Conservation (phyloP, 1,284 basidiomycete genomes). For the Phylloporus sp. region DNA sequence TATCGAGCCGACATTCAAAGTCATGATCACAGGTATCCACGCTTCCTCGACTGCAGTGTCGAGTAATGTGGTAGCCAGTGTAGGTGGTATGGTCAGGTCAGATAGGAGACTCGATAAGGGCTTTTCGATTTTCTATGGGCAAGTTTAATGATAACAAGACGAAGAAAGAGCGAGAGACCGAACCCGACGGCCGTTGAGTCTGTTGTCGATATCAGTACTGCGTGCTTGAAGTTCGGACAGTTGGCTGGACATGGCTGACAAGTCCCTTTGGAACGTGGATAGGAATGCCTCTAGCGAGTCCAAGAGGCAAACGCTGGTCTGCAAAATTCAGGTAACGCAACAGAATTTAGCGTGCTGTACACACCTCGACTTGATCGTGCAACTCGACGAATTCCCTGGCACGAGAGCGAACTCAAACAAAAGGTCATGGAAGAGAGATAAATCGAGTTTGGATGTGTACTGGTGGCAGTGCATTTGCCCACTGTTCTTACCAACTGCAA, state of each 20-base stretch:
- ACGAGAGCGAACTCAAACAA: constrained; percentile 49
- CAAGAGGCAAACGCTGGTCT: constrained; percentile 82
- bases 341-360: constrained; percentile 14
- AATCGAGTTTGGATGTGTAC: too few relatives aligned
- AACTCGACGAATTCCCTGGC: constrained; percentile 83
- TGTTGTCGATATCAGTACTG: constrained; percentile 88
- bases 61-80: constrained; percentile 80
- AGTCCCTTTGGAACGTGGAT: constrained; percentile 93
- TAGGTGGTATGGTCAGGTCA: constrained; percentile 85
- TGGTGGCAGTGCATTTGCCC: constrained; percentile 30
- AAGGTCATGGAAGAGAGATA: constrained; percentile 1
- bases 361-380: constrained; percentile 80
- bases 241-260: constrained; percentile 93
- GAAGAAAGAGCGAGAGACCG: constrained; percentile 33
- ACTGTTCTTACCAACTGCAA: constrained; percentile 23
- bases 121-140: constrained; percentile 81
- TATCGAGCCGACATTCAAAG: constrained; percentile 79
- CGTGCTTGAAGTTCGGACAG: constrained; percentile 92
- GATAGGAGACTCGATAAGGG: constrained; percentile 83
- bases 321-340: constrained; percentile 15
- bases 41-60: constrained; percentile 84
- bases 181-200: constrained; percentile 85
- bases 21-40: constrained; percentile 86
- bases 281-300: constrained; percentile 90
- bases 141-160: constrained; percentile 14